Base-by-base conservation (phyloP, 169 alveolate genomes). In the Plasmodium vinckei region DNA sequence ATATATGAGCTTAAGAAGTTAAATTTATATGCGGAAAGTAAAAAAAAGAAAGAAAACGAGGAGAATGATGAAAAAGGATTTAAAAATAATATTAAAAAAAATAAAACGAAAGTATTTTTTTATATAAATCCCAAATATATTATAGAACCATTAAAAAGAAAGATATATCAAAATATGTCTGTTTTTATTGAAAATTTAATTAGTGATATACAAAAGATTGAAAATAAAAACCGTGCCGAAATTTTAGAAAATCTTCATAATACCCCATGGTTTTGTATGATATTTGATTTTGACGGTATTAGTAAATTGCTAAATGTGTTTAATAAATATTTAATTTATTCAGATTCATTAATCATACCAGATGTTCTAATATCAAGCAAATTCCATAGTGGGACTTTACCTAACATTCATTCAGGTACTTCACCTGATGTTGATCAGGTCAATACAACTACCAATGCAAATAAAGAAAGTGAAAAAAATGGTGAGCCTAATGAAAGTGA, bases 261-360 rank as follows among this genome's bases (percentile, higher is more conserved):
- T 44, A 84, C 91, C 1, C 69, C 91, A 10, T 84, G 91, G 91
- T 84, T 84, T 49, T 84, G 84, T 25, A 67, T 69, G 86, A 51
- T 84, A 1, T 84, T 84, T 15, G 91, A 84, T 33, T 84, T 84
- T 47, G 91, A 84, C 69, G 91, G 75, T 0, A 84, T 84, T 49
- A 84, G 91, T 33, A 84, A 84, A 84, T 33, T 84, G 17, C 27
- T 84, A 2, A 84, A 84, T 46, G 91, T 84, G 0, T 84, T 84
- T 33, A 84, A 84, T 51, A 84, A 84, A 23, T 84, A 84, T 69
- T 69, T 84, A 49, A 84, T 84, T 10, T 84, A 84, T 63, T 84
- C 91, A 1, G 91, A 84, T 42, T 68, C 91, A 21, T 25, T 84
- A 7, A 84, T 84, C 4, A 84, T 84, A 4, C 91, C 91, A 1